Conservation (phyloP, 345 rosid species). For the Abelmoschus esculentus region DNA sequence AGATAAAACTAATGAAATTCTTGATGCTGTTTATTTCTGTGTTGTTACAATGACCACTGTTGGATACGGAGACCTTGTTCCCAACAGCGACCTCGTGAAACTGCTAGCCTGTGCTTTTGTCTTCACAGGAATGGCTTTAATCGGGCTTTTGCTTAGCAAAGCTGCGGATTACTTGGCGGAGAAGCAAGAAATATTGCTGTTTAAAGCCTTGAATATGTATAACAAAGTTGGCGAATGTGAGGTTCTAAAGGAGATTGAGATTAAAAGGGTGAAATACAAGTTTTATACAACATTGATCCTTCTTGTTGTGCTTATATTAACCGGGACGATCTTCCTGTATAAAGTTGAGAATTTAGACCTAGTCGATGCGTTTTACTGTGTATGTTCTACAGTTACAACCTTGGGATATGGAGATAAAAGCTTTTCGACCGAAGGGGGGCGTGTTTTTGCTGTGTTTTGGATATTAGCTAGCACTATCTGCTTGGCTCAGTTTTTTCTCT, state of each 20-base stretch:
- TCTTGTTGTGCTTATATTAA: constrained; percentile 34
- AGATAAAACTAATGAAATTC: constrained; percentile 46
- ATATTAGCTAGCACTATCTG: constrained; percentile 53
- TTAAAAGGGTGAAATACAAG: constrained; percentile 48
- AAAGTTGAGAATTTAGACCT: constrained; percentile 36
- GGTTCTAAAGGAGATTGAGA: constrained; percentile 47
- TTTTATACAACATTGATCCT: constrained; percentile 31
- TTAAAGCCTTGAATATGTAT: constrained; percentile 45
- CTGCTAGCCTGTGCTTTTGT: constrained; percentile 74
- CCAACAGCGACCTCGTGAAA: constrained; percentile 39
- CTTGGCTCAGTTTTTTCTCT: constrained; percentile 61
- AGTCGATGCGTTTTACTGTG: constrained; percentile 69
- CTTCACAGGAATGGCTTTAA: constrained; percentile 69
- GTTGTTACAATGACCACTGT: constrained; percentile 90
- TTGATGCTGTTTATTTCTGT: constrained; percentile 73
- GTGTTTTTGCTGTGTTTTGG: constrained; percentile 65
- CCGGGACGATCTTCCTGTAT: constrained; percentile 41
- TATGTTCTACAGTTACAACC: constrained; percentile 74
- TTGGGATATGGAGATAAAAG: constrained; percentile 83
- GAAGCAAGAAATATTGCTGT: constrained; percentile 73
- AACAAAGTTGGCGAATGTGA: constrained; percentile 35
- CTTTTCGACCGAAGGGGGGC: constrained; percentile 50
- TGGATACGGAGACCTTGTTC: constrained; percentile 95
- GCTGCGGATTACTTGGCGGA: constrained; percentile 80
- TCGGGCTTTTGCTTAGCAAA: constrained; percentile 50